Evolutionary conservation across 1,284 basidiomycete genomes (phyloP).

Genomic region (Wallemia hederae): DNA sequence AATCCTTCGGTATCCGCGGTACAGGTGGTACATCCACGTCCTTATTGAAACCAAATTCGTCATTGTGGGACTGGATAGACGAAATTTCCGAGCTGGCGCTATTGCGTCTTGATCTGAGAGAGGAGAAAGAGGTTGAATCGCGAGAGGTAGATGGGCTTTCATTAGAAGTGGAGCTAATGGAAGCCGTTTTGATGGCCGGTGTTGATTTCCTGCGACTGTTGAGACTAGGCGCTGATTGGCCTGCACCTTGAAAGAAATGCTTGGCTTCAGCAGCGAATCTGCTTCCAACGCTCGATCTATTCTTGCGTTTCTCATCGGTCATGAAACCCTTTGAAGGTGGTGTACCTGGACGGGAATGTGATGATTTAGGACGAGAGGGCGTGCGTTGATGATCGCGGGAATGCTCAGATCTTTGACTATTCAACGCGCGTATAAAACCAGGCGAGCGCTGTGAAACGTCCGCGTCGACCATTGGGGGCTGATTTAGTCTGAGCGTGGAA

Average conservation of each 20-base stretch:
- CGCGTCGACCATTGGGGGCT: not conserved
- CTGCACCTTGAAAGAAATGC: not conserved
- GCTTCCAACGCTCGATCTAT: not conserved
- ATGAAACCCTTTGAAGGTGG: not conserved
- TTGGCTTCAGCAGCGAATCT: not conserved
- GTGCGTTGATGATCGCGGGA: not conserved
- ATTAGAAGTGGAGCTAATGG: not conserved
- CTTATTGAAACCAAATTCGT: not conserved
- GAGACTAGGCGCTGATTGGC: not conserved
- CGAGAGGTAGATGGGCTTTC: not conserved
- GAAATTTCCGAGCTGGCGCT: not conserved
- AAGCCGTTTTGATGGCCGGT: not conserved
- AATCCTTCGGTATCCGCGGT: not conserved
- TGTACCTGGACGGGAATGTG: not conserved
- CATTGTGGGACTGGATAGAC: not conserved
- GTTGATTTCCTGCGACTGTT: conserved; percentile 1
- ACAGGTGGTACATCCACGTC: not conserved
- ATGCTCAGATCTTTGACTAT: not conserved
- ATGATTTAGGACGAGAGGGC: not conserved
- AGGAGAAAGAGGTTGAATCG: not conserved
- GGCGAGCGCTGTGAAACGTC: not conserved
- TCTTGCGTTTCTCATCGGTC: not conserved
- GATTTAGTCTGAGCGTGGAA: not conserved
- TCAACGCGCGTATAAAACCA: not conserved
- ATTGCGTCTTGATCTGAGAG: not conserved